Base-by-base conservation (phyloP, 768 basidiomycete species). In the Russula emetica region DNA sequence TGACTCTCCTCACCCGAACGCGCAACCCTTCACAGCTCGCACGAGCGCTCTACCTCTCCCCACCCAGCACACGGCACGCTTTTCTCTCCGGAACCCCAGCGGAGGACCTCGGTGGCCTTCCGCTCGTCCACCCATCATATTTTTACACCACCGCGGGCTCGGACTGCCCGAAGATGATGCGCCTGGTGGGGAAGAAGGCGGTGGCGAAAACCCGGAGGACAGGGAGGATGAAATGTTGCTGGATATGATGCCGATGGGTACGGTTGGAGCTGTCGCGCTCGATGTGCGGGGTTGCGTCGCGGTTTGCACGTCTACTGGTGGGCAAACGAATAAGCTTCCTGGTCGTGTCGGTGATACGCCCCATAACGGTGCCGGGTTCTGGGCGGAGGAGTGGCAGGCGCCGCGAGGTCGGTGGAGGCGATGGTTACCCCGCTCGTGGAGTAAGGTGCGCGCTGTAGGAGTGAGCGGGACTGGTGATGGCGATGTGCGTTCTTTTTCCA, bases 331-430 rank as follows among this genome's bases (percentile, higher is more conserved):
- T 74, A 94, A 94, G 72, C 79, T 91, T 10, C 86, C 85, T 20
- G 91, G 91, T 8, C 80, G 91, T 5, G 77, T 93, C n/a, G 90
- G 91, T 3, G 92, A 92, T 69, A 93, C 92, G 1, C 90, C 91
- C 0, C 72, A 80, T 32, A 85, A 88, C 83, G 90, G 87, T 5
- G 76, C 82, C 14, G 92, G 91, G 0, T 93, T 86, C 74, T 93
- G 90, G 90, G 88, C 90, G 10, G 90, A 90, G 69, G 85, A 90
- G 74, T 93, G 91, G 90, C 65, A 58, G 63, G 62, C 73, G 64
- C 62, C 67, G 44, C 70, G 73, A 51, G 62, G 65, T 73, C 64
- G 71, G 70, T 77, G 69, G 54, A 69, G 74, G 53, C 63, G 67
- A 73, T 65, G 71, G 71, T 77, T 83, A 14, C 75, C 91, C 30